These are phyloP conservation scores for Pneumocystis sp. DNA, from an alignment of 1,139 yeast genomes.

Conservation along the genomic window DNA sequence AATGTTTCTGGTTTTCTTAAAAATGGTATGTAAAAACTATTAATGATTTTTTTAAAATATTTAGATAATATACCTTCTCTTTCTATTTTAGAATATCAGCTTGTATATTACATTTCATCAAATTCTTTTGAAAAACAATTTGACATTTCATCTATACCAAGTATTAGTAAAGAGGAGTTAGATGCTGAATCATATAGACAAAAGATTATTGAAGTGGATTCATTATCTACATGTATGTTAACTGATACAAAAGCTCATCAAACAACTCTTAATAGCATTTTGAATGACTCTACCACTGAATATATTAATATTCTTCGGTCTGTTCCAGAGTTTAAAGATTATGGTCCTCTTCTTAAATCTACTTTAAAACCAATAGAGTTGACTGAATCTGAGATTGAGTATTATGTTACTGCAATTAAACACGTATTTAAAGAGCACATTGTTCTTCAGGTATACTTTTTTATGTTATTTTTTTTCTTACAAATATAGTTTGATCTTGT, in stretches of 20 bases:
- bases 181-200: conserved; percentile 43
- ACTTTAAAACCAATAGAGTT: conserved; percentile 46
- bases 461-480: not conserved
- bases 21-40: conserved; percentile 29
- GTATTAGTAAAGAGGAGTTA: conserved; percentile 47
- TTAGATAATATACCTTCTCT: conserved; percentile 51
- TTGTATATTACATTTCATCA: conserved; percentile 54
- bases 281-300: conserved; percentile 28
- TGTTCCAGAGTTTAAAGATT: conserved; percentile 53
- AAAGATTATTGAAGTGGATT: conserved; percentile 29
- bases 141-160: conserved; percentile 52
- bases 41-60: conserved; percentile 30
- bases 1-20: conserved; percentile 27
- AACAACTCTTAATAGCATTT: not conserved
- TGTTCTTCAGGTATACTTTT: conserved; percentile 33
- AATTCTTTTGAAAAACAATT: conserved; percentile 52
- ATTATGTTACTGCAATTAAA: conserved; percentile 70
- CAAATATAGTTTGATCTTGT: conserved; percentile 54
- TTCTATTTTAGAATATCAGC: conserved; percentile 59
- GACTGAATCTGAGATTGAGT: conserved; percentile 88
- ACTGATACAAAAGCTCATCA: conserved; percentile 7
- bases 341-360: conserved; percentile 64
- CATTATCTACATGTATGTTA: conserved; percentile 6
- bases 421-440: conserved; percentile 65
- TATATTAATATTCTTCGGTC: conserved; percentile 51